These are phyloP conservation scores for Calonectria pteridis DNA, from an alignment of 2,329 filamentous ascomycete species.

Conservation along the genomic window DNA sequence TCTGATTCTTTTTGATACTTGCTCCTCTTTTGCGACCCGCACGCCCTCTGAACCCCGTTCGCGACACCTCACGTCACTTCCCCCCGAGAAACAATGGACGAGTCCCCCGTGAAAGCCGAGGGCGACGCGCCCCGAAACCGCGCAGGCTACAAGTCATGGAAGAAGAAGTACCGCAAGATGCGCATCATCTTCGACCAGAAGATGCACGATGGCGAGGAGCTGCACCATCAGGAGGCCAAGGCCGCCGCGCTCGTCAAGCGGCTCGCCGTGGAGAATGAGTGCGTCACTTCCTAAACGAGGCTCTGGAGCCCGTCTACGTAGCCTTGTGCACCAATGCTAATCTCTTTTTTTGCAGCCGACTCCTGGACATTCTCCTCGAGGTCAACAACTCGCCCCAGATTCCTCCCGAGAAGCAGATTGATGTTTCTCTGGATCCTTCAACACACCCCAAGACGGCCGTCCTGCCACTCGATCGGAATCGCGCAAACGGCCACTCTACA, in stretches of 20 bases:
- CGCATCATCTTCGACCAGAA: conserved; percentile 81
- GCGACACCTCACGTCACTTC: conserved; percentile 27
- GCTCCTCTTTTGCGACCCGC: not conserved
- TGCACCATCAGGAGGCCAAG: conserved; percentile 85
- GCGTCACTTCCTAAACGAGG: conserved; percentile 50
- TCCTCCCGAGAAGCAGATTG: conserved; percentile 79
- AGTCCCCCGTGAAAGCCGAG: conserved; percentile 56
- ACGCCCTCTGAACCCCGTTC: conserved; percentile 26
- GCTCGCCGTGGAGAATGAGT: conserved; percentile 94
- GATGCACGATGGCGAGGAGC: conserved; percentile 83
- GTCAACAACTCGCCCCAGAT: conserved; percentile 89
- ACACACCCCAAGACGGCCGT: conserved; percentile 53
- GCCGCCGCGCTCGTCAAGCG: conserved; percentile 85
- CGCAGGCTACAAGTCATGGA: conserved; percentile 76
- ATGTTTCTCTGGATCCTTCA: conserved; percentile 68
- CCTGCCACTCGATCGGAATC: conserved; percentile 48
- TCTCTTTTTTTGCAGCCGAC: conserved; percentile 68
- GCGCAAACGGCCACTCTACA: conserved; percentile 55
- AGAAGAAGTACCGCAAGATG: conserved; percentile 98
- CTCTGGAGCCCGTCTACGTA: not conserved
- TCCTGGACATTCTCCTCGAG: conserved; percentile 90
- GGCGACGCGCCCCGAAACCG: conserved; percentile 56
- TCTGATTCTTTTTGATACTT: conserved; percentile 11
- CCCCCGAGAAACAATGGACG: conserved; percentile 46
- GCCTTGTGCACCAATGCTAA: conserved; percentile 35